Conservation (phyloP, 345 rosid genomes). For the Lagerstroemia speciosa region DNA sequence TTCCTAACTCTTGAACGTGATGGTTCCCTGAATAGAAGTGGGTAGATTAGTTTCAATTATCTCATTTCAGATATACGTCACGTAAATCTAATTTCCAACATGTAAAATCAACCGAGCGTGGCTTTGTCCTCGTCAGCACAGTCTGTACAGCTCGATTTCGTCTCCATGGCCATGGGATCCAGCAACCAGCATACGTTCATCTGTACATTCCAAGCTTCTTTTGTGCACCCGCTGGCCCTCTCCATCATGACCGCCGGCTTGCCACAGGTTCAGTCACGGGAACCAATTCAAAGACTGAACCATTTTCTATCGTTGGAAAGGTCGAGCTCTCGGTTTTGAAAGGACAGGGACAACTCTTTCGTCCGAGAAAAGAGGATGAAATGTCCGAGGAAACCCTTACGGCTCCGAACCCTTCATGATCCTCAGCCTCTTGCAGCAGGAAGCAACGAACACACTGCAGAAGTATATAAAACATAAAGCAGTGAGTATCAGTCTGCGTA, state of each 20-base stretch:
- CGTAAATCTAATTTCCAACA: background rate
- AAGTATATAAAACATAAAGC: too few relatives aligned
- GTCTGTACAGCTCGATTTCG: background rate
- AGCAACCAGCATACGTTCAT: background rate
- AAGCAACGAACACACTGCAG: conserved; percentile 68
- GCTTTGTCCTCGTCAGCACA: background rate
- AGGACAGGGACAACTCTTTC: background rate
- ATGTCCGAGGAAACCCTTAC: background rate
- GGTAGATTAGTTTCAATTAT: too few relatives aligned
- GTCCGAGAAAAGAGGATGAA: too few relatives aligned
- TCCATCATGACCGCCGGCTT: background rate
- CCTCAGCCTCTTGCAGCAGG: conserved; percentile 81
- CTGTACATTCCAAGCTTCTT: background rate
- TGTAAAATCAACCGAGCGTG: background rate
- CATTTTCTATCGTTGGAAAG: too few relatives aligned
- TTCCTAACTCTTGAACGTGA: too few relatives aligned
- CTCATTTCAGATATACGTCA: background rate
- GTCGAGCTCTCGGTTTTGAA: background rate
- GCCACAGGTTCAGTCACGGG: background rate
- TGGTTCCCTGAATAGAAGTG: too few relatives aligned
- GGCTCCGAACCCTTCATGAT: conserved; percentile 66
- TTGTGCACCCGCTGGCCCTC: background rate
- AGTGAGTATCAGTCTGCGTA: too few relatives aligned
- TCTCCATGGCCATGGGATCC: background rate
- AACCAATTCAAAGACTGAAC: background rate